A percentile compares a stretch with the other conserved stretches of the same genome.
Evolutionary conservation across 2,329 filamentous ascomycete species (phyloP).

Genomic region (Fusarium begoniae): DNA sequence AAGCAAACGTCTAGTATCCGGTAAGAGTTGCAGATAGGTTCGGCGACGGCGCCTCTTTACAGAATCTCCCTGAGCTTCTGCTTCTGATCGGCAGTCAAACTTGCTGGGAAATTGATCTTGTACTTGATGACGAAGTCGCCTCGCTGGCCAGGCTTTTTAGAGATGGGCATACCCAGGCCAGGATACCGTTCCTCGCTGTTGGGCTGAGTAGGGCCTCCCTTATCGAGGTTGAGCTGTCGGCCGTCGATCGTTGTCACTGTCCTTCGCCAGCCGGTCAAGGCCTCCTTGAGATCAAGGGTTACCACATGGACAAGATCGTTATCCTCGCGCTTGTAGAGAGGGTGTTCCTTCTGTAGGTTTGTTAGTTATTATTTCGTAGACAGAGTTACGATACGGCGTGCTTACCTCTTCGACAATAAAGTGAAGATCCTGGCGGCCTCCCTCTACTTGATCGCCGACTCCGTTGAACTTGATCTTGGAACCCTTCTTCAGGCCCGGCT

Average conservation of each 20-base stretch:
- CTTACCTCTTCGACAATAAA: conserved; percentile 94
- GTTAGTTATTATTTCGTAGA: conserved; percentile 51
- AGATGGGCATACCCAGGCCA: conserved; percentile 90
- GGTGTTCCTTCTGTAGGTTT: conserved; percentile 78
- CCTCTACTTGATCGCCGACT: conserved; percentile 97
- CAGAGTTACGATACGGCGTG: not conserved
- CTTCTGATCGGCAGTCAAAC: conserved; percentile 81
- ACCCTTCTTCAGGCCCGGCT: conserved; percentile 93
- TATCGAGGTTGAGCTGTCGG: conserved; percentile 81
- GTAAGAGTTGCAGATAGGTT: not conserved
- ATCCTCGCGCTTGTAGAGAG: conserved; percentile 84
- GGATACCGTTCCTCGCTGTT: conserved; percentile 85
- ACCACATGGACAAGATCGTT: conserved; percentile 85
- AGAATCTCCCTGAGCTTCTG: conserved; percentile 82
- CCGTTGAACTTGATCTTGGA: conserved; percentile 98
- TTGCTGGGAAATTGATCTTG: conserved; percentile 91
- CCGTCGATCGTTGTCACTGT: conserved; percentile 95
- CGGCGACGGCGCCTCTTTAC: conserved; percentile 45
- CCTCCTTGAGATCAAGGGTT: conserved; percentile 89
- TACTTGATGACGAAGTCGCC: conserved; percentile 91
- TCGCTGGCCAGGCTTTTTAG: conserved; percentile 84
- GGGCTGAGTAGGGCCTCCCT: conserved; percentile 85
- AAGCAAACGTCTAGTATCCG: not conserved
- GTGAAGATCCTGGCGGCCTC: conserved; percentile 93
- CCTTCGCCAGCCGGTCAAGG: conserved; percentile 90